These are phyloP conservation scores for Starmera stellimalicola DNA, from an alignment of 1,139 yeast genomes.

Conservation along the genomic window DNA sequence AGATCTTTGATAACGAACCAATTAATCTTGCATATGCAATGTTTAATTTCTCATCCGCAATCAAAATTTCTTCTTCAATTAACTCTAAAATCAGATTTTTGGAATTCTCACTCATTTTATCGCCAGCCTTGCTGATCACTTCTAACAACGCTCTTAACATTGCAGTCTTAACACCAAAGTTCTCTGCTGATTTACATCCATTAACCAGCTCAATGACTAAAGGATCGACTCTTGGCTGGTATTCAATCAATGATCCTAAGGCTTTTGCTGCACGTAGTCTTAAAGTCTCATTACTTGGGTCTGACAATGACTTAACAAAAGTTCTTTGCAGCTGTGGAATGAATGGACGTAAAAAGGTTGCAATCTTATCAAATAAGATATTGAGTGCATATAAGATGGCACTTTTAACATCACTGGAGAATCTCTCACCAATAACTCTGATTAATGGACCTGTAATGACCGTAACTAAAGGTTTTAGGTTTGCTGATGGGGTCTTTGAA, in stretches of 20 bases:
- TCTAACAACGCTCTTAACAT: constrained; percentile 82
- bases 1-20: constrained; percentile 65
- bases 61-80: constrained; percentile 62
- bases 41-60: constrained; percentile 48
- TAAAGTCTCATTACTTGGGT: constrained; percentile 59
- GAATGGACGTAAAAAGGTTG: constrained; percentile 88
- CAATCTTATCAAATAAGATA: constrained; percentile 69
- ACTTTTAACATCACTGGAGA: constrained; percentile 80
- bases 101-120: constrained; percentile 64
- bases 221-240: constrained; percentile 93
- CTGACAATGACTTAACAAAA: constrained; percentile 84
- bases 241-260: constrained; percentile 73
- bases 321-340: constrained; percentile 97
- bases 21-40: constrained; percentile 71
- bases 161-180: constrained; percentile 68
- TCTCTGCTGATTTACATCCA: constrained; percentile 55
- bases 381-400: constrained; percentile 83
- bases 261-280: constrained; percentile 88
- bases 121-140: constrained; percentile 75
- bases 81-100: constrained; percentile 62
- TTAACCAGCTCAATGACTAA: constrained; percentile 73
- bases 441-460: constrained; percentile 94
- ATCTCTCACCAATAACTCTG: constrained; percentile 96
- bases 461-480: constrained; percentile 83
- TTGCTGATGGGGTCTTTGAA: constrained; percentile 74